phyloP scores from a whole-genome alignment of 176 grass and related monocot genomes.

The Oropetium thomaeum region DNA sequence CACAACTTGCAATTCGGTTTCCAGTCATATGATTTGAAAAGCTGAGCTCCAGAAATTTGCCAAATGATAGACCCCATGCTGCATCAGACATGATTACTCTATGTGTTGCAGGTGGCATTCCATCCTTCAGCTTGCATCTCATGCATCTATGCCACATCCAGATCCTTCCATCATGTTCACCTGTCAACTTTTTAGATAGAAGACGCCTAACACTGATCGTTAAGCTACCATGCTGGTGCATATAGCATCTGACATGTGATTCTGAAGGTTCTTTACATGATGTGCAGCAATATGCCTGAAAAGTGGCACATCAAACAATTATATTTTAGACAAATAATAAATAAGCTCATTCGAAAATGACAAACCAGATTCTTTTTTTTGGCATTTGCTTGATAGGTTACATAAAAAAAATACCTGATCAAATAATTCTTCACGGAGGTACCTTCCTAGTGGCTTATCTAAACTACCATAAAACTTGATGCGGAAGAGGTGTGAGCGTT shows the following conservation, averaged over 20 bases:
- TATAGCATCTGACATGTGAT: conserved; percentile 80
- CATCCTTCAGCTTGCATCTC: conserved; percentile 70
- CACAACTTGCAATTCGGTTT: conserved; percentile 81
- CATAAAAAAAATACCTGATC: conserved; percentile 56
- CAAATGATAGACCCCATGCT: conserved; percentile 91
- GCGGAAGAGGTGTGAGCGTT: conserved; percentile 58
- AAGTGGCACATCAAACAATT: conserved; percentile 2
- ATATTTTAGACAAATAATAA: conserved; percentile 15
- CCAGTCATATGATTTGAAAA: conserved; percentile 87
- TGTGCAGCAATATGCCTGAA: conserved; percentile 62
- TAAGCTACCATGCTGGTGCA: conserved; percentile 78
- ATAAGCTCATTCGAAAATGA: background rate
- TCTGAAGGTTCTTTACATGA: conserved; percentile 80
- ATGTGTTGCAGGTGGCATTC: conserved; percentile 68
- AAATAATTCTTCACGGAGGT: conserved; percentile 84
- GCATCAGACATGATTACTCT: conserved; percentile 87
- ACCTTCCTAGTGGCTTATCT: conserved; percentile 93
- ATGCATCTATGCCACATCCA: conserved; percentile 99
- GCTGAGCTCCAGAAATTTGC: conserved; percentile 93
- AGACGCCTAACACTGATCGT: conserved; percentile 68
- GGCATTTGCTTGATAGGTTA: conserved; percentile 3
- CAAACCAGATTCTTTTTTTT: background rate
- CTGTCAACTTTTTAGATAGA: conserved; percentile 51
- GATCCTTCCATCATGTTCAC: conserved; percentile 83
- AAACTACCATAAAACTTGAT: conserved; percentile 93